phyloP scores from a whole-genome alignment of 2,329 filamentous ascomycete species.

The Epichloe sylvatica region DNA sequence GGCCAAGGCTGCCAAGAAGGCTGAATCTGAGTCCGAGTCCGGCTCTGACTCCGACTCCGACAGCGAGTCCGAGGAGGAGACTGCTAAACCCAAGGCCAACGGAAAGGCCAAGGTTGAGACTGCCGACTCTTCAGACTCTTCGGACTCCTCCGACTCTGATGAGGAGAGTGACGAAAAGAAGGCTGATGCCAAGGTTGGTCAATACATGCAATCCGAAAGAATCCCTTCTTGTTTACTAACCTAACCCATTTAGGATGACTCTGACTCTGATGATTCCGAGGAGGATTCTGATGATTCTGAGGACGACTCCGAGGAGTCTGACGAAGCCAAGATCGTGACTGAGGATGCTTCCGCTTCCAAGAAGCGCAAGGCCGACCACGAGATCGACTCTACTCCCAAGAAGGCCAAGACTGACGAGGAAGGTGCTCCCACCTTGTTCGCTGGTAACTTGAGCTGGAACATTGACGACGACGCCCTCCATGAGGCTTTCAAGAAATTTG shows the following conservation, averaged over 20 bases:
- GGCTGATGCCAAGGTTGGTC: slow-evolving; percentile 17
- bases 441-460: slow-evolving; percentile 83
- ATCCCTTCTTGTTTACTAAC: not conserved
- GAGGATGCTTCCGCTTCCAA: slow-evolving; percentile 28
- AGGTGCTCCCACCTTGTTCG: slow-evolving; percentile 55
- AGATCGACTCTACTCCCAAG: slow-evolving; percentile 42
- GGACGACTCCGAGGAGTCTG: slow-evolving; percentile 22
- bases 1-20: slow-evolving; percentile 11
- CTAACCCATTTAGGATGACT: not conserved
- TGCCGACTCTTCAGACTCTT: slow-evolving; percentile 18
- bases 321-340: slow-evolving; percentile 19
- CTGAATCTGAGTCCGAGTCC: slow-evolving; percentile 18
- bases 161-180: slow-evolving; percentile 12
- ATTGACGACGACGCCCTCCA: slow-evolving; percentile 72
- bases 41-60: slow-evolving; percentile 23
- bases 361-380: slow-evolving; percentile 36
- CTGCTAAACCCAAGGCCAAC: slow-evolving; percentile 13
- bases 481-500: slow-evolving; percentile 68
- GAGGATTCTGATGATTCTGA: slow-evolving; percentile 22
- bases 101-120: slow-evolving; percentile 12
- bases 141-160: slow-evolving; percentile 17
- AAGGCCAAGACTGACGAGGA: slow-evolving; percentile 49
- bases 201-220: not conserved
- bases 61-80: slow-evolving; percentile 25
- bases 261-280: slow-evolving; percentile 16